phyloP scores from a whole-genome alignment of 148 eudicot genomes.

The Vaccinium macrocarpon region DNA sequence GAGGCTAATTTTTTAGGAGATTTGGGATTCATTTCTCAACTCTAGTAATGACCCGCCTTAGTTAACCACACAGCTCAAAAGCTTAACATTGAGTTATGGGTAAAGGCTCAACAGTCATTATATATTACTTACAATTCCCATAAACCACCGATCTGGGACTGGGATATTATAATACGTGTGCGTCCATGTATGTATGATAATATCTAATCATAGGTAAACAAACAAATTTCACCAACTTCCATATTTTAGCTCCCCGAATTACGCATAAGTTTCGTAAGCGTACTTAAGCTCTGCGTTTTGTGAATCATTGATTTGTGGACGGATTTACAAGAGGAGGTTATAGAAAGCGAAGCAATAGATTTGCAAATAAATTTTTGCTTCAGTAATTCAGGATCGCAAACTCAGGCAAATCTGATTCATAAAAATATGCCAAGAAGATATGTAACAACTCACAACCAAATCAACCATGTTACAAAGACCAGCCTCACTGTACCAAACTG shows the following conservation, averaged over 20 bases:
- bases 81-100: too few relatives aligned
- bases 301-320: neutral
- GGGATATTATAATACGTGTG: neutral
- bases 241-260: neutral
- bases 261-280: neutral
- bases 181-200: neutral
- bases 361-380: too few relatives aligned
- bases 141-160: too few relatives aligned
- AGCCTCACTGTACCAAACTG: neutral
- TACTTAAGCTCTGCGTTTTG: neutral
- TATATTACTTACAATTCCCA: too few relatives aligned
- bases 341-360: too few relatives aligned
- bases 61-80: too few relatives aligned
- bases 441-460: neutral
- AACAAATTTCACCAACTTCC: neutral
- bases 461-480: constrained; percentile 1
- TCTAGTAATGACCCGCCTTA: too few relatives aligned
- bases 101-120: too few relatives aligned
- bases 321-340: neutral
- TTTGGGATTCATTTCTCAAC: too few relatives aligned
- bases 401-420: neutral
- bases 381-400: too few relatives aligned
- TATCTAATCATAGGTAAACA: neutral
- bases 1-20: too few relatives aligned
- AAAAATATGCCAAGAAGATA: neutral